Evolutionary conservation across 306 rosid species (phyloP).

Genomic region (Urtica urens): DNA sequence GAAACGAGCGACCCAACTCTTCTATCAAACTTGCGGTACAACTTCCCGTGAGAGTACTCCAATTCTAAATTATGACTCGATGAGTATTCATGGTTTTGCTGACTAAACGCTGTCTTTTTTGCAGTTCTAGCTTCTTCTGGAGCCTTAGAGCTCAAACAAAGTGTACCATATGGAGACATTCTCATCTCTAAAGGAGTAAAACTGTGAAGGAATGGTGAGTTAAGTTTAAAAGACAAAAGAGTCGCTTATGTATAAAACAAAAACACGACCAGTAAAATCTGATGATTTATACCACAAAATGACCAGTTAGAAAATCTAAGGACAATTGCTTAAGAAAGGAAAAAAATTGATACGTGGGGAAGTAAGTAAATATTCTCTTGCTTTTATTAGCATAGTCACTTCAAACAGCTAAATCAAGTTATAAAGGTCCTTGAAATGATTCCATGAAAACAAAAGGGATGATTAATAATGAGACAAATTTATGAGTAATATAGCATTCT

Average conservation of each 20-base stretch:
- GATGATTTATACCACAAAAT: too few species aligned
- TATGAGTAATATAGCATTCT: not conserved
- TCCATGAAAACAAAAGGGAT: not conserved
- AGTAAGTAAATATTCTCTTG: too few species aligned
- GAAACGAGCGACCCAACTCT: slow-evolving; percentile 55
- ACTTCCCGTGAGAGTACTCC: too few species aligned
- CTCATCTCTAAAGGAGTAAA: slow-evolving; percentile 54
- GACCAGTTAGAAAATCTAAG: too few species aligned
- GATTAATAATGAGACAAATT: not conserved
- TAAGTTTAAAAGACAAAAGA: slow-evolving; percentile 2
- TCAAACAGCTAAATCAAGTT: too few species aligned
- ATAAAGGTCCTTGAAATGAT: slow-evolving; percentile 10
- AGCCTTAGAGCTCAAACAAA: slow-evolving; percentile 43
- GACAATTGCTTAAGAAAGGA: too few species aligned
- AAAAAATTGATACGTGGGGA: too few species aligned
- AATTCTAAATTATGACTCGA: not conserved
- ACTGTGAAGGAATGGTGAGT: slow-evolving; percentile 37
- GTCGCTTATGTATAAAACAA: too few species aligned
- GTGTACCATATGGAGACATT: slow-evolving; percentile 47
- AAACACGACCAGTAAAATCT: too few species aligned
- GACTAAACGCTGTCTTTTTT: too few species aligned
- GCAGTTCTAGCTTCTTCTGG: slow-evolving; percentile 56
- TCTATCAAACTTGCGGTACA: slow-evolving; percentile 79
- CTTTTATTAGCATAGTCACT: too few species aligned
- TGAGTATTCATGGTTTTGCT: not conserved